Evolutionary conservation across 164 flowering plant genomes (phyloP), one percentile per base, ranked within the genome.

Genomic region (Malania oleifera): DNA sequence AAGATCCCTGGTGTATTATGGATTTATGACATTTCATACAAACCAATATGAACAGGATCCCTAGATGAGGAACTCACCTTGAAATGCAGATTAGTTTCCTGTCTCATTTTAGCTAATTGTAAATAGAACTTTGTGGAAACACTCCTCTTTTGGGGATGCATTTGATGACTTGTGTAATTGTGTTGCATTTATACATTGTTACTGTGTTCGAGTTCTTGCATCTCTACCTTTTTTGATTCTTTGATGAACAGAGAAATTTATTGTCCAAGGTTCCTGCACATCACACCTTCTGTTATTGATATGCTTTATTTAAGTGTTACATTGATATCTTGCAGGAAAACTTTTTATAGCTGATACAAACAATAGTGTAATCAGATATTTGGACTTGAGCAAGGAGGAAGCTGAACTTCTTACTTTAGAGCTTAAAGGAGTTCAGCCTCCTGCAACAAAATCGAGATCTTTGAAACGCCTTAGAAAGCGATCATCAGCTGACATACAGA

Each of bases 401-500:
- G 29, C 80, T 31, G 64, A 71, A 63, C 76, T 92, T 63, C 64
- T 26, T 57, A 92, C 98, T 39, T 72, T 92, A 40, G 97, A 89
- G 66, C 78, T 92, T 54, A 89, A 89, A 75, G 96, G 93, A 57
- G 91, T 92, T 57, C 84, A 77, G 71, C 85, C 93, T 64, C 96
- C 96, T 13, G 59, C 73, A 26, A 71, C 75, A 53, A 89, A 83
- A 75, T 59, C 86, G 19, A 84, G 63, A 71, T 76, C 96, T 56
- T 60, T 81, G 71, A 87, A 74, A 69, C 97, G 97, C 47, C 89
- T 89, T 8, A 75, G 92, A 65, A 77, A 85, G 66, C 78, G 91
- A 57, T 65, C 79, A 38, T 58, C 80, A 41, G 72, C 83, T 60
- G 89, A 87, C 54, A 69, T 82, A 38, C 67, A 73, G 61, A 75